These are phyloP conservation scores for Corymbia calophylla DNA, from an alignment of 441 rosid species.

Conservation along the genomic window DNA sequence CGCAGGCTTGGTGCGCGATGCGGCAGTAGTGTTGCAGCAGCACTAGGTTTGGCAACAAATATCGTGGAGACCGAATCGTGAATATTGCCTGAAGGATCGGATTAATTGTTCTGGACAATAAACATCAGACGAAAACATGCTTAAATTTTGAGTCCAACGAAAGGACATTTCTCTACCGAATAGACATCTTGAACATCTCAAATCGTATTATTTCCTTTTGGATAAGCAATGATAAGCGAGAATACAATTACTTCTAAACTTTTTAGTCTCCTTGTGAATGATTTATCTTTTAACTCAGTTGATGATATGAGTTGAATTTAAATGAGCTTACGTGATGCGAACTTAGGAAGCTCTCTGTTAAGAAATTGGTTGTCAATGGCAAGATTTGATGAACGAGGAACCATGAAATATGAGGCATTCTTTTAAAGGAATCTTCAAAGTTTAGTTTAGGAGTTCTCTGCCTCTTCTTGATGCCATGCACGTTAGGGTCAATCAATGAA, in stretches of 20 bases:
- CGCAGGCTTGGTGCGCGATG: not conserved
- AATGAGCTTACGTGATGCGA: not conserved
- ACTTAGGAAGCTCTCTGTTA: not conserved
- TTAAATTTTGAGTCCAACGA: not conserved
- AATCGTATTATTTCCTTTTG: not conserved
- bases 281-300: not conserved
- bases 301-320: not conserved
- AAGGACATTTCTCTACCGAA: not conserved
- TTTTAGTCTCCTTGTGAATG: not conserved
- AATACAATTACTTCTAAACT: not conserved
- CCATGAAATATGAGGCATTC: not conserved
- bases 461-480: not conserved
- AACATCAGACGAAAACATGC: fast-evolving
- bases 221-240: not conserved
- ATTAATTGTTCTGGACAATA: not conserved
- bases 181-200: not conserved
- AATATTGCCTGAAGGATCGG: not conserved
- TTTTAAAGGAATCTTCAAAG: not conserved
- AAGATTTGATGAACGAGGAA: not conserved
- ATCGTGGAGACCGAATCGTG: not conserved
- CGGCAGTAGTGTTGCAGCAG: not conserved
- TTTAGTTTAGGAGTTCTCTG: not conserved
- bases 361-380: not conserved
- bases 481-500: too few relatives aligned
- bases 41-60: not conserved